Base-by-base conservation (phyloP, 2,329 filamentous ascomycete genomes). In the Aspergillus pseudoterreus region DNA sequence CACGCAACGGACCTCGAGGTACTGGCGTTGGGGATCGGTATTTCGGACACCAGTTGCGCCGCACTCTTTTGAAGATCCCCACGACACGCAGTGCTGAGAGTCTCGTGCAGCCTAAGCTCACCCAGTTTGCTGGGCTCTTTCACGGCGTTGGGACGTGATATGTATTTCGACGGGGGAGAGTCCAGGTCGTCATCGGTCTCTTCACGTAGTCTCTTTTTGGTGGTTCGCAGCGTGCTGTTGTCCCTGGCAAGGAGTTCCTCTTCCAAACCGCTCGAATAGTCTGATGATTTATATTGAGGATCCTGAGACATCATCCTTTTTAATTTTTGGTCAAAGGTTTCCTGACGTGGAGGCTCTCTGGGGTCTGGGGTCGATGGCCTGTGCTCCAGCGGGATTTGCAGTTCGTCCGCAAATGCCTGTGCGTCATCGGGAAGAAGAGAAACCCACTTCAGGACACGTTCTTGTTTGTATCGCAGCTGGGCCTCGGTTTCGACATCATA, bases 181-280 rank as follows among this genome's bases (percentile, higher is more conserved):
- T 4, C 4, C 14, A 38, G 33, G n/a, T 27, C 19, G 10, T 22
- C 19, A 4, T 54, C 55, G 14, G 54, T 41, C 9, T 47, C 45
- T 4, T 59, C 58, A n/a, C 50, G 53, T 6, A 48, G 48, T 39
- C 58, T 45, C 36, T 60, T 60, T 10, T 47, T 43, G 33, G 21
- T 38, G 17, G 42, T 2, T 8, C 43, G 36, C 21, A 43, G 17
- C 10, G 46, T 24, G 19, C 21, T 30, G 17, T 38, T 38, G 14
- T 17, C 15, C 15, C n/a, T 17, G 14, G 35, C 35, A 35, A 22
- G 22, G 27, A 30, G 10, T 9, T 30, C 27, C 27, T 30, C 27
- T 4, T 30, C 27, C 27, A 30, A 11, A 30, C 27, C 27, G 27
- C 27, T 30, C 8, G 27, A 30, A 30, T 30, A 30, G 10, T 30